Percentiles rank a stretch among this genome's conserved stretches.
These are phyloP conservation scores for Naematelia aurantialba DNA, from an alignment of 768 basidiomycete species.

Conservation along the genomic window DNA sequence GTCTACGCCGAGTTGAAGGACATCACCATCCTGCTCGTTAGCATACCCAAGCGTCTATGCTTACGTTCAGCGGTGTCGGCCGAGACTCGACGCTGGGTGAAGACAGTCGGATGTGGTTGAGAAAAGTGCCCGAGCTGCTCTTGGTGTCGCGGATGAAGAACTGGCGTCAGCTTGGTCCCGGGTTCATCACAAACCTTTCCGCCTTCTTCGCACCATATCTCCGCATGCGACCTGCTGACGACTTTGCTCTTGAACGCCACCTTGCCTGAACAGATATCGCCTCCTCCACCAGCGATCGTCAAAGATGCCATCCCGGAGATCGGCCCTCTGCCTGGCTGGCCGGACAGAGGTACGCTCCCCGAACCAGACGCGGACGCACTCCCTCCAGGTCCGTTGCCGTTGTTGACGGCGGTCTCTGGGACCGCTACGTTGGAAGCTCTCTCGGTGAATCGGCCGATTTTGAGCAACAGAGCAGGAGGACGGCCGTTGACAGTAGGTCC, in stretches of 20 bases:
- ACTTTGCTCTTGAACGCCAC: conserved; percentile 95
- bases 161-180: conserved; percentile 45
- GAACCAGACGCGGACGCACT: not conserved
- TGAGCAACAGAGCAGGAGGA: conserved; percentile 54
- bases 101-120: conserved; percentile 88
- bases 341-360: not conserved
- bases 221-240: conserved; percentile 88
- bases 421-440: conserved; percentile 22
- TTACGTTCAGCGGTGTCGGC: conserved; percentile 64
- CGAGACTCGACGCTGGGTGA: conserved; percentile 75
- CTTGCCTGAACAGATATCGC: conserved; percentile 63
- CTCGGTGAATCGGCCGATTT: conserved; percentile 94
- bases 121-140: conserved; percentile 83
- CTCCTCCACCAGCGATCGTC: conserved; percentile 47
- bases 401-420: conserved; percentile 53
- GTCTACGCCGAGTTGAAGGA: conserved; percentile 91
- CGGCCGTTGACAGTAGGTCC: conserved; percentile 26
- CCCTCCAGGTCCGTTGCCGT: conserved; percentile 40
- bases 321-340: not conserved
- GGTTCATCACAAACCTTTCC: conserved; percentile 48
- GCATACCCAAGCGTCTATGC: not conserved
- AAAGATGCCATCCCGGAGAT: conserved; percentile 8
- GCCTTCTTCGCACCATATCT: conserved; percentile 69
- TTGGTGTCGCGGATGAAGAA: conserved; percentile 91
- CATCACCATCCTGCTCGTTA: conserved; percentile 67